Evolutionary conservation across 495 filamentous ascomycete species (phyloP).

Genomic region (Podospora pseudopauciseta): DNA sequence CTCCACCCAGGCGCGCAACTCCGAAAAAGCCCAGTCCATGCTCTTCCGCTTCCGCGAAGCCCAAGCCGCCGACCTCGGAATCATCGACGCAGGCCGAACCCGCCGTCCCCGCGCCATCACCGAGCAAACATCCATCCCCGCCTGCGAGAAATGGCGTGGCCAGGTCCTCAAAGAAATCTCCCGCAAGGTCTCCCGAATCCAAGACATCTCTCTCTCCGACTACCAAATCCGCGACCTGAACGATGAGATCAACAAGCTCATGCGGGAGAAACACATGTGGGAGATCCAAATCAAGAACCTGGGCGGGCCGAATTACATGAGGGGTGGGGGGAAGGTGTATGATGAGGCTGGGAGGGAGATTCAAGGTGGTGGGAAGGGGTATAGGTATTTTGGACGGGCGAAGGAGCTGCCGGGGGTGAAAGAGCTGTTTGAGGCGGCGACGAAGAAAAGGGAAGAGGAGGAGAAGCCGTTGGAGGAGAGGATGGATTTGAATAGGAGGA

Average conservation of each 20-base stretch:
- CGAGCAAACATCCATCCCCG: conserved; percentile 73
- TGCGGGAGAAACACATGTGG: conserved; percentile 99
- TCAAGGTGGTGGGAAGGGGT: conserved; percentile 82
- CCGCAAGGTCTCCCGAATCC: conserved; percentile 92
- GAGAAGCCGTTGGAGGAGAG: conserved; percentile 58
- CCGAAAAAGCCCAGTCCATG: conserved; percentile 99
- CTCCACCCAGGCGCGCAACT: conserved; percentile 61
- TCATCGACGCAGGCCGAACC: conserved; percentile 87
- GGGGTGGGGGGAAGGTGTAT: conserved; percentile 78
- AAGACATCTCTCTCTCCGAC: conserved; percentile 82
- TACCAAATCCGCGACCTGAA: conserved; percentile 97
- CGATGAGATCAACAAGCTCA: conserved; percentile 98
- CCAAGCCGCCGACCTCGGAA: conserved; percentile 93
- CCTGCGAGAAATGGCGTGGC: conserved; percentile 96
- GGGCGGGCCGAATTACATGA: conserved; percentile 97
- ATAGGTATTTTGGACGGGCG: conserved; percentile 81
- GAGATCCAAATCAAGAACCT: conserved; percentile 92
- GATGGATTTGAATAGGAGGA: conserved; percentile 63
- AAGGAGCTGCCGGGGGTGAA: conserved; percentile 91
- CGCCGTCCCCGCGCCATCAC: conserved; percentile 88
- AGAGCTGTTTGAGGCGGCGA: conserved; percentile 84
- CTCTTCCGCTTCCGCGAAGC: conserved; percentile 99
- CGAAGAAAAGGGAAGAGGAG: conserved; percentile 49
- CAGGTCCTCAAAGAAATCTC: conserved; percentile 97
- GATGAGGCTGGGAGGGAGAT: conserved; percentile 93